These are phyloP conservation scores for Colletotrichum ledebouriae DNA, from an alignment of 2,329 filamentous ascomycete genomes.

Conservation along the genomic window DNA sequence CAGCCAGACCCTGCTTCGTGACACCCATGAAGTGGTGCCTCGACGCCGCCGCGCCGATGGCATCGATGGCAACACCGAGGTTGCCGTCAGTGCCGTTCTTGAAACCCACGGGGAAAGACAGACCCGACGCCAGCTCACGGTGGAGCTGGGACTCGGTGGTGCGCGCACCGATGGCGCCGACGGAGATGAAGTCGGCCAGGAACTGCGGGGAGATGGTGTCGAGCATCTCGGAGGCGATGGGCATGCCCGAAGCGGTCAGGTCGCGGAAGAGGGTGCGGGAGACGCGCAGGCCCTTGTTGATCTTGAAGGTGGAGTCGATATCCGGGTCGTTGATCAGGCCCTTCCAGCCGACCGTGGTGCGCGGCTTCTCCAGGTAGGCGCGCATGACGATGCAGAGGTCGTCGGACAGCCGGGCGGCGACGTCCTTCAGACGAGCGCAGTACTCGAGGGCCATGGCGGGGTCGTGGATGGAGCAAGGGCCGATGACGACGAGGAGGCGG, in stretches of 20 bases:
- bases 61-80: slow-evolving; percentile 91
- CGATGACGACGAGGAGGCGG: slow-evolving; percentile 92
- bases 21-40: slow-evolving; percentile 98
- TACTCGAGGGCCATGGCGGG: slow-evolving; percentile 91
- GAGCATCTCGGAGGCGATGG: slow-evolving; percentile 97
- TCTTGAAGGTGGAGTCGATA: slow-evolving; percentile 96
- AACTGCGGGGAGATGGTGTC: slow-evolving; percentile 99
- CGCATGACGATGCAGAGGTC: slow-evolving; percentile 97
- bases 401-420: slow-evolving; percentile 83
- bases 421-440: slow-evolving; percentile 79
- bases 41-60: slow-evolving; percentile 88
- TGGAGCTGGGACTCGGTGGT: slow-evolving; percentile 98
- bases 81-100: slow-evolving; percentile 99
- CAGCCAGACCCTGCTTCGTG: slow-evolving; percentile 95
- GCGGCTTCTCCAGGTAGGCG: slow-evolving; percentile 98
- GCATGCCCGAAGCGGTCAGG: slow-evolving; percentile 87
- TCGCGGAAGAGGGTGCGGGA: slow-evolving; percentile 95
- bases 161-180: slow-evolving; percentile 94
- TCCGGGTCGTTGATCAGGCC: slow-evolving; percentile 99
- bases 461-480: slow-evolving; percentile 98
- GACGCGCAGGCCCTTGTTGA: slow-evolving; percentile 96
- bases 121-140: slow-evolving; percentile 92
- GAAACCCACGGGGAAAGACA: slow-evolving; percentile 98
- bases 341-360: slow-evolving; percentile 99
- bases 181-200: slow-evolving; percentile 93